A percentile compares a stretch with the other conserved stretches of the same genome.
Evolutionary conservation across 116 monocot genomes (phyloP).

Genomic region (Cymodocea nodosa): DNA sequence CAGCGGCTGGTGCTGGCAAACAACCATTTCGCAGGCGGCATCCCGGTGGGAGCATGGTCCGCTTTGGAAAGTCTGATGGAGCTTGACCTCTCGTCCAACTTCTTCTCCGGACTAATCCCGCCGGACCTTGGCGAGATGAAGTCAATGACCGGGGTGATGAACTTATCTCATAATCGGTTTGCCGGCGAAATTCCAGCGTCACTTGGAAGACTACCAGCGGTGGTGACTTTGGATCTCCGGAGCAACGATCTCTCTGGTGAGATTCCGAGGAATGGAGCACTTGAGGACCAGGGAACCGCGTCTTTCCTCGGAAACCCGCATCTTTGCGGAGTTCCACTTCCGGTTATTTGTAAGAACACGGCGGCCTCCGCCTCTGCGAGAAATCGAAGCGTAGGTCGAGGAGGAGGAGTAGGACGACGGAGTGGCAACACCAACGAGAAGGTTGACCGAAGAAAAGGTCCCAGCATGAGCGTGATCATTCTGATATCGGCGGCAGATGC

Average conservation of each 20-base stretch:
- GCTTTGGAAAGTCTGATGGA: conserved; percentile 39
- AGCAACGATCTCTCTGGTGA: conserved; percentile 85
- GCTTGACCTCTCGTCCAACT: conserved; percentile 79
- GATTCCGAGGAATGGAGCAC: conserved; percentile 49
- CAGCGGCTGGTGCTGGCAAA: conserved; percentile 46
- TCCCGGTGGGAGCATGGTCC: conserved; percentile 56
- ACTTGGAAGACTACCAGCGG: conserved; percentile 47
- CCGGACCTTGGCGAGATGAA: conserved; percentile 51
- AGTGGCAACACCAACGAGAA: too few relatives aligned
- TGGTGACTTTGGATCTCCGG: conserved; percentile 63
- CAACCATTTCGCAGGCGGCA: conserved; percentile 49
- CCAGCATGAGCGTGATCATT: conserved; percentile 33
- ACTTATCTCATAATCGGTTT: conserved; percentile 63
- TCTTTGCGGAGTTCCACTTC: conserved; percentile 66
- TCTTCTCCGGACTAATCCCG: conserved; percentile 46
- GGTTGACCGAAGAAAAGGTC: conserved; percentile 4
- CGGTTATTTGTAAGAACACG: conserved; percentile 23
- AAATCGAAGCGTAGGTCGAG: background rate
- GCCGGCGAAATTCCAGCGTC: conserved; percentile 49
- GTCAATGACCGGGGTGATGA: conserved; percentile 54
- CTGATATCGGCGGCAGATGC: conserved; percentile 75
- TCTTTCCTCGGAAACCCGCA: conserved; percentile 54
- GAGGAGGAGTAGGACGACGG: background rate
- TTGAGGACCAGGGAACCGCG: conserved; percentile 40
- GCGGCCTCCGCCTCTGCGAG: background rate